Evolutionary conservation across 306 rosid genomes (phyloP).

Genomic region (Inga oerstediana): DNA sequence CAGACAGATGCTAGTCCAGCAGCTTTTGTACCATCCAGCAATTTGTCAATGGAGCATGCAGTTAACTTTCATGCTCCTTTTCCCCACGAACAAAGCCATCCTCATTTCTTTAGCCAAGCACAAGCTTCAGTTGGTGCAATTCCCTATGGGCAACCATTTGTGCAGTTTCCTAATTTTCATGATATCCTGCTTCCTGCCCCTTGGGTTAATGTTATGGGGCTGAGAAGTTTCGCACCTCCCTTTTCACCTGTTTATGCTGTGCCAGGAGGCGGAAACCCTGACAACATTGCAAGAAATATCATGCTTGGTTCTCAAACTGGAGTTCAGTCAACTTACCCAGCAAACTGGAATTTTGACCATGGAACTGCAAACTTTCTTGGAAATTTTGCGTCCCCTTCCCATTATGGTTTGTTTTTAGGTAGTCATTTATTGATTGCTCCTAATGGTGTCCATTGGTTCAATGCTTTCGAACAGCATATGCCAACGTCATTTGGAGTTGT

Average conservation of each 20-base stretch:
- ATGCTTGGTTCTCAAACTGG: conserved; percentile 2
- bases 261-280: conserved; percentile 1
- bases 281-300: not conserved
- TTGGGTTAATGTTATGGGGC: not conserved
- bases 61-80: not conserved
- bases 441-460: not conserved
- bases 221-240: not conserved
- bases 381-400: not conserved
- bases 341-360: conserved; percentile 2
- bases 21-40: not conserved
- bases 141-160: not conserved
- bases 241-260: not conserved
- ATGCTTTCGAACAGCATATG: not conserved
- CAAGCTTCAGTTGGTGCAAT: not conserved
- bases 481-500: not conserved
- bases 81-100: not conserved
- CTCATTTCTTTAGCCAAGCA: not conserved
- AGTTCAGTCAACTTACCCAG: not conserved
- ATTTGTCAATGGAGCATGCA: not conserved
- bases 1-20: conserved; percentile 16
- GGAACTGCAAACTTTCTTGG: conserved; percentile 21
- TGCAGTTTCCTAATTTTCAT: not conserved
- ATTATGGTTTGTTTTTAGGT: not conserved
- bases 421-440: conserved; percentile 17
- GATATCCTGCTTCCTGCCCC: conserved; percentile 1